These are phyloP conservation scores for Cyberlindnera xylosilytica DNA, from an alignment of 805 yeast genomes.

Conservation along the genomic window DNA sequence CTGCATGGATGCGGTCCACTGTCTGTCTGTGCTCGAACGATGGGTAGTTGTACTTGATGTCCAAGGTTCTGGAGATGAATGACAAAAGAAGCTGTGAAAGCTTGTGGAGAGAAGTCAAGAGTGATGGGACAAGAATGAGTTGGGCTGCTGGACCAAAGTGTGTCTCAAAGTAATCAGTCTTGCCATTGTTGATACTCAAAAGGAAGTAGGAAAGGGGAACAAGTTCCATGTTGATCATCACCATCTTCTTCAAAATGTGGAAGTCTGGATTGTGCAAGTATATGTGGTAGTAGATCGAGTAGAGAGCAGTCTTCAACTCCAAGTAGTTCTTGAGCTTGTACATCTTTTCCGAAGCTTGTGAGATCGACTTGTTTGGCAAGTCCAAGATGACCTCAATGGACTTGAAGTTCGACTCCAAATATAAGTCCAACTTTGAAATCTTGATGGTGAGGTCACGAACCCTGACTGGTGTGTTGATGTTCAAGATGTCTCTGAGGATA, in stretches of 20 bases:
- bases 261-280: slow-evolving; percentile 20
- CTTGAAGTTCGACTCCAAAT: slow-evolving; percentile 30
- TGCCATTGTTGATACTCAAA: slow-evolving; percentile 22
- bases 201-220: slow-evolving; percentile 25
- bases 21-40: slow-evolving; percentile 2
- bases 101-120: slow-evolving; percentile 23
- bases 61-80: slow-evolving; percentile 28
- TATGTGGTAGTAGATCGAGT: slow-evolving; percentile 25
- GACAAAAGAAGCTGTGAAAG: slow-evolving; percentile 16
- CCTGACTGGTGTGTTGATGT: slow-evolving; percentile 37
- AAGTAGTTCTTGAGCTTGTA: slow-evolving; percentile 28
- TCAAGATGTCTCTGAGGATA: slow-evolving; percentile 37
- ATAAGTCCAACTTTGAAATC: slow-evolving; percentile 36
- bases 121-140: slow-evolving; percentile 21
- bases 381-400: slow-evolving; percentile 28
- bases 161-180: slow-evolving; percentile 25
- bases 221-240: slow-evolving; percentile 24
- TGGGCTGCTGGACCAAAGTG: slow-evolving; percentile 26
- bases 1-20: slow-evolving; percentile 21
- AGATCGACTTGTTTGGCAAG: slow-evolving; percentile 17
- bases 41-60: slow-evolving; percentile 26
- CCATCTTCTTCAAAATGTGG: slow-evolving; percentile 12
- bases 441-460: slow-evolving; percentile 35
- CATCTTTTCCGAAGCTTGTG: slow-evolving; percentile 24
- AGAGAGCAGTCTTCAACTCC: slow-evolving; percentile 26